A percentile compares a stretch with the other conserved stretches of the same genome.
Conservation (phyloP, 352 stramenopile genomes). For the Pythium rishiriense region DNA sequence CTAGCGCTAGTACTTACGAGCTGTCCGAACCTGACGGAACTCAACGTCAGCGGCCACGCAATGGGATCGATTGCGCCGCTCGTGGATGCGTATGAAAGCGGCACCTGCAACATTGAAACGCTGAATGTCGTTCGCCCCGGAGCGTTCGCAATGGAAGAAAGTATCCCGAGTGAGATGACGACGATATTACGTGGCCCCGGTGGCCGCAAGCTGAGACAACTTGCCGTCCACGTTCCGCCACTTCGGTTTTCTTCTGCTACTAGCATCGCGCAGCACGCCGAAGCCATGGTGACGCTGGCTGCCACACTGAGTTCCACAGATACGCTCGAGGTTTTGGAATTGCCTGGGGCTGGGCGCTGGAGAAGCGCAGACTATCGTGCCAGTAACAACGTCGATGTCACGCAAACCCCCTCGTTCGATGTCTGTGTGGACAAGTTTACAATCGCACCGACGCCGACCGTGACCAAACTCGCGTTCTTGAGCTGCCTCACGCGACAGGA, state of each 20-base stretch:
- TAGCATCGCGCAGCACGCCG: no score
- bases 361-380: no score
- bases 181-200: not conserved
- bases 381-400: not conserved
- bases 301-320: not conserved
- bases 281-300: no score
- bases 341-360: no score
- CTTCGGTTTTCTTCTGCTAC: not conserved
- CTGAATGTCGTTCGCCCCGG: not conserved
- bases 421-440: not conserved
- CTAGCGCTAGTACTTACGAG: not conserved
- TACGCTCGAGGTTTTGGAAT: no score
- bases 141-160: not conserved
- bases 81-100: not conserved
- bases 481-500: not conserved
- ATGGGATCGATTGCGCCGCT: not conserved
- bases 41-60: constrained; percentile 4
- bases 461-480: not conserved
- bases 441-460: not conserved
- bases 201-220: not conserved
- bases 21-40: constrained; percentile 6
- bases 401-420: not conserved
- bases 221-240: not conserved
- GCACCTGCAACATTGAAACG: constrained; percentile 1
- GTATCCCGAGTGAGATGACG: not conserved